Conservation (phyloP, 352 stramenopile genomes). For the Albugo candida region DNA sequence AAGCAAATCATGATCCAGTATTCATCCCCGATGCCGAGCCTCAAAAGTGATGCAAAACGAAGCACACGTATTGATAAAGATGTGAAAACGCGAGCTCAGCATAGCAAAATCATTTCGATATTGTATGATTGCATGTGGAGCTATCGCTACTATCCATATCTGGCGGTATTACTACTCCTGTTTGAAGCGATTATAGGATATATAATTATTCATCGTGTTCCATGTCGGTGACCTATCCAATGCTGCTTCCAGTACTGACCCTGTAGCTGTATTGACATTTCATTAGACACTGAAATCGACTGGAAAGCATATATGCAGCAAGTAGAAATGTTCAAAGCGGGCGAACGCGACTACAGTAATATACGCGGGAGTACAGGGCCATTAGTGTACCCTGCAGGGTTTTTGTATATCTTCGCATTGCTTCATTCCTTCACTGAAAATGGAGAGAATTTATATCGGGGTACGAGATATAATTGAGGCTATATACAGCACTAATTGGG, state of each 20-base stretch:
- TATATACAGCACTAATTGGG: conserved; percentile 2
- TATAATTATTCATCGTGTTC: conserved; percentile 63
- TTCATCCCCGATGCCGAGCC: neutral
- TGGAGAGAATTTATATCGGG: conserved; percentile 53
- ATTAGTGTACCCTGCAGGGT: conserved; percentile 95
- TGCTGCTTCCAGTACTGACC: neutral
- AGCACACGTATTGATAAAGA: conserved; percentile 74
- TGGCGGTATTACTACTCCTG: conserved; percentile 33
- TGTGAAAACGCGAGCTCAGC: conserved; percentile 51
- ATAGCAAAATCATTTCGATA: conserved; percentile 44
- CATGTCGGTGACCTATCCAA: conserved; percentile 19
- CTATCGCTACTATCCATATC: conserved; percentile 62
- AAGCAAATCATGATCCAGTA: too few species aligned
- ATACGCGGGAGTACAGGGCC: conserved; percentile 92
- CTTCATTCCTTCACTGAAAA: conserved; percentile 82
- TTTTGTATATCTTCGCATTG: conserved; percentile 93
- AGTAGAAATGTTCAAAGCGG: conserved; percentile 82
- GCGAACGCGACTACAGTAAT: conserved; percentile 91
- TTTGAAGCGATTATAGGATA: conserved; percentile 36
- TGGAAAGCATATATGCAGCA: conserved; percentile 99
- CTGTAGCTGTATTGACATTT: conserved; percentile 1
- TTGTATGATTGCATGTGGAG: conserved; percentile 77
- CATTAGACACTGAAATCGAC: conserved; percentile 95
- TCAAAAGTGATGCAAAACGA: conserved; percentile 13
- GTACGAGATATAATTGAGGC: conserved; percentile 5